Evolutionary conservation across 83 land plant genomes (phyloP), one percentile per base, ranked within the genome.

Genomic region (Picea engelmannii): DNA sequence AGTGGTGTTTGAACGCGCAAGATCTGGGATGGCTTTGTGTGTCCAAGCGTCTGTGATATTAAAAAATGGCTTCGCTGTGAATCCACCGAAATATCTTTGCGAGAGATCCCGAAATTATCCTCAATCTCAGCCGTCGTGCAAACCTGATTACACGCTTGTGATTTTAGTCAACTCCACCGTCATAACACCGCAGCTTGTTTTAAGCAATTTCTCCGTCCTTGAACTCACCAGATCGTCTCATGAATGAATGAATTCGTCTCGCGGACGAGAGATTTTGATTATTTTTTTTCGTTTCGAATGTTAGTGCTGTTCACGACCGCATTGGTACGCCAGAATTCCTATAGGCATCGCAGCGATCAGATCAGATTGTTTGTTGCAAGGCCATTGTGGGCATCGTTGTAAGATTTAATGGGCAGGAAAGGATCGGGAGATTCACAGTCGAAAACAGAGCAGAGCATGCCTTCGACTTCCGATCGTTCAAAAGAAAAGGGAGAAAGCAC

Each of bases 31-130:
- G 15, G 16, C 3, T 55, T 55, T 55, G 16, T 55, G 16, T 12
- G 16, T 13, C 59, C 13, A 55, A 12, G 3, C 4, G 59, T 13
- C 4, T 55, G 52, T 0, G 9, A 47, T 7, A 47, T 47, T 47
- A 8, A 2, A 47, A 47, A 47, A 47, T 8, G 52, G 9, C 52
- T 0, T 47, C 52, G 11, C 11, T 47, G 52, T 47, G 69, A 11
- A 12, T 3, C 27, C 13, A 13, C 76, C 76, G 27, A 49, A 25
- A 74, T 38, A 74, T 47, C 27, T 47, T 27, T 23, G 25, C 77
- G 11, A 47, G 58, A 74, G n/a, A 74, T 47, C 77, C 59, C 77
- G 77, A 47, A 47, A 74, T 74, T 70, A 35, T 2, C 16, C 18
- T 74, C 77, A 47, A 47, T 11, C 16, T 74, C 60, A 21, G 27